Conservation (phyloP, 179 eudicot genomes). For the Spergularia azorica region DNA sequence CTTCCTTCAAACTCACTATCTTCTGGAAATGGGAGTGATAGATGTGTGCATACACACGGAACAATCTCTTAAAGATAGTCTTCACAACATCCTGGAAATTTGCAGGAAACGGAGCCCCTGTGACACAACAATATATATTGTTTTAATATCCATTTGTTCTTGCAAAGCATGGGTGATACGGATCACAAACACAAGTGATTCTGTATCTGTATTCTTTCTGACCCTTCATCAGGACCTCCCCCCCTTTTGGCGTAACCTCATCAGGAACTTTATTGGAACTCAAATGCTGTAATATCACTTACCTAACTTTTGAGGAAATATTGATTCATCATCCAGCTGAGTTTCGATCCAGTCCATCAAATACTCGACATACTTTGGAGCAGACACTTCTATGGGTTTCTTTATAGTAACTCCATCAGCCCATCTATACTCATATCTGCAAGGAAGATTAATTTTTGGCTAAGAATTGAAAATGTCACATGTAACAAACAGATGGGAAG, state of each 20-base stretch:
- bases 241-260: no score
- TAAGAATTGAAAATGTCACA: constrained; percentile 1
- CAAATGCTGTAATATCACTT: constrained; percentile 13
- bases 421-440: constrained; percentile 71
- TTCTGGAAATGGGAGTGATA: constrained; percentile 97
- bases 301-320: constrained; percentile 64
- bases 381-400: constrained; percentile 71
- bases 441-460: constrained; percentile 15
- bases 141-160: not conserved
- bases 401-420: constrained; percentile 68
- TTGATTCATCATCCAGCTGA: constrained; percentile 63
- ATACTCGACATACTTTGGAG: constrained; percentile 68
- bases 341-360: constrained; percentile 73
- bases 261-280: no score
- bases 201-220: not conserved
- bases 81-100: constrained; percentile 96
- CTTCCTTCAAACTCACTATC: constrained; percentile 96
- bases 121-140: constrained; percentile 11
- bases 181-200: not conserved
- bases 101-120: constrained; percentile 89
- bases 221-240: no score
- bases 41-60: constrained; percentile 97
- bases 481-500: not conserved
- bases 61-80: constrained; percentile 89
- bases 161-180: no score